These are phyloP conservation scores for Corinectria fuckeliana DNA, from an alignment of 2,329 filamentous ascomycete genomes.

Conservation along the genomic window DNA sequence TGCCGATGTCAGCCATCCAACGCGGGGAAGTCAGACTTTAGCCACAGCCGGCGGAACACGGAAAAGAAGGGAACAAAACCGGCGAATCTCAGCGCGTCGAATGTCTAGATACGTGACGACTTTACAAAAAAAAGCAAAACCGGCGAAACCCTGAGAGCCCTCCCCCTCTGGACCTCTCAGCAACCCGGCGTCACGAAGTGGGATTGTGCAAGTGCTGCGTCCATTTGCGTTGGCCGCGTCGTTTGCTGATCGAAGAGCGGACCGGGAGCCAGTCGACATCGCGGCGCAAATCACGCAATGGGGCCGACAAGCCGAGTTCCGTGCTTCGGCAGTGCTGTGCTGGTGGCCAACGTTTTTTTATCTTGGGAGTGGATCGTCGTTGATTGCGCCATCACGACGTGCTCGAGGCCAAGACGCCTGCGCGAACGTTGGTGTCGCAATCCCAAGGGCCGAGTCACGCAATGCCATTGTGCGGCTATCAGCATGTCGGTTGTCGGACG, in stretches of 20 bases:
- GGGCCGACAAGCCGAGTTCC: not conserved
- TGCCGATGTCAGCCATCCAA: conserved; percentile 3
- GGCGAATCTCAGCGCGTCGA: not conserved
- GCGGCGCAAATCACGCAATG: conserved; percentile 34
- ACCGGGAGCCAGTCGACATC: conserved; percentile 9
- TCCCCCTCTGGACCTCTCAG: too few species aligned
- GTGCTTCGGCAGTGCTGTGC: not conserved
- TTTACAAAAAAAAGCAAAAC: conserved; percentile 1
- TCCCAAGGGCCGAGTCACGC: conserved; percentile 36
- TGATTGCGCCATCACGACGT: conserved; percentile 33
- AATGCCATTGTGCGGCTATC: conserved; percentile 16
- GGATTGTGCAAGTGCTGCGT: conserved; percentile 26
- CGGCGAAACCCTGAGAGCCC: too few species aligned
- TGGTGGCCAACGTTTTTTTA: too few species aligned
- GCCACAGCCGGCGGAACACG: not conserved
- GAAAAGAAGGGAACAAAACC: too few species aligned
- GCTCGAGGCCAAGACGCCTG: conserved; percentile 8
- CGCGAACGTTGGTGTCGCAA: conserved; percentile 30
- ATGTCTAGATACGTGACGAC: conserved; percentile 17
- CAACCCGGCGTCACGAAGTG: not conserved
- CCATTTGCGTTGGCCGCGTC: conserved; percentile 14
- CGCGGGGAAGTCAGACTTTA: conserved; percentile 24
- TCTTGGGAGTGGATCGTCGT: conserved; percentile 15
- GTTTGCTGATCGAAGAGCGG: not conserved
- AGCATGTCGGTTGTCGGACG: not conserved